Percentiles rank a stretch among this genome's conserved stretches.
phyloP scores from a whole-genome alignment of 192 early-diverging fungal genomes.

The Coemansia sp. region DNA sequence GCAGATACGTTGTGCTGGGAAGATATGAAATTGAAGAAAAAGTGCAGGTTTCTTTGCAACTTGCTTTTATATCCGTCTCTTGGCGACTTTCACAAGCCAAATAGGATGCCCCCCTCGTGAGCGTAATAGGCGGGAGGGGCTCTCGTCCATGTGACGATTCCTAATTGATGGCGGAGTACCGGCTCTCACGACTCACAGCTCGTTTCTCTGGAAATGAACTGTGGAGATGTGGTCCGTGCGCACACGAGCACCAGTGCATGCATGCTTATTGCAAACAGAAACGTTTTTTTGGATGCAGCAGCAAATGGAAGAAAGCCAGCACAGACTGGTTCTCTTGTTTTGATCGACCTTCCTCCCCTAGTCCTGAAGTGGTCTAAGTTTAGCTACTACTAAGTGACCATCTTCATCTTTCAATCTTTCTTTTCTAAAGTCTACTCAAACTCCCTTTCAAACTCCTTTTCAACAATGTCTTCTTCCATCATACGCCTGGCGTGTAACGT shows the following conservation, averaged over 20 bases:
- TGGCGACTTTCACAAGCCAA: constrained; percentile 1
- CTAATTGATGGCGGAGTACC: neutral
- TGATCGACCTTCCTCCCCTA: neutral
- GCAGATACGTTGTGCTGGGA: neutral
- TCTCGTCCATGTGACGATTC: neutral
- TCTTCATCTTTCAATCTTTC: neutral
- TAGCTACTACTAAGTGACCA: neutral
- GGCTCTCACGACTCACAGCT: neutral
- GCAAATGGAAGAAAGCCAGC: neutral
- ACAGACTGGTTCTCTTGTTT: neutral
- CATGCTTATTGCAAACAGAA: neutral
- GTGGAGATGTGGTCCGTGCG: neutral
- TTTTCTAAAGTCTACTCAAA: neutral
- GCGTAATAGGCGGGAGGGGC: neutral
- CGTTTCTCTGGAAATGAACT: constrained; percentile 3
- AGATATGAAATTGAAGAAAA: neutral
- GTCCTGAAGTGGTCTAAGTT: neutral
- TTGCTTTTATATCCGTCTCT: neutral
- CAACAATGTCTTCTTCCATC: neutral
- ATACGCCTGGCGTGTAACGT: constrained; percentile 69
- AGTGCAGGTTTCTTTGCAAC: neutral
- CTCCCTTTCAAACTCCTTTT: neutral
- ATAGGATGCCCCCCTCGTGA: neutral
- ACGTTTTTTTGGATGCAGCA: neutral
- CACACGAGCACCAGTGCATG: neutral